Evolutionary conservation across 805 yeast species (phyloP), one percentile per base, ranked within the genome.

Genomic region (Dipodascus albidus): DNA sequence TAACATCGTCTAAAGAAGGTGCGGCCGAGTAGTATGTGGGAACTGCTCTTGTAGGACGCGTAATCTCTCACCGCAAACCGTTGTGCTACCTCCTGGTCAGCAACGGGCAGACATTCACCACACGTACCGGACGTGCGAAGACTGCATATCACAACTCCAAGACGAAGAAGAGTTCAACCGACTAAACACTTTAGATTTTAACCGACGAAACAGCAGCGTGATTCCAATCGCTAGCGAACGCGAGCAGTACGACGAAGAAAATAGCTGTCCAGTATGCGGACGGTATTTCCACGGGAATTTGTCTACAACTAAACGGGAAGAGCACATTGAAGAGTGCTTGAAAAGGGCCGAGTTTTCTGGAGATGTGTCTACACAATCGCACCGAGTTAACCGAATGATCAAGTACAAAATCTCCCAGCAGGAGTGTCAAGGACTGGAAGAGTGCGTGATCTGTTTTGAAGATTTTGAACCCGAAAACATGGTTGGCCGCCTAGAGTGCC

Each of bases 381-480:
- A 75, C 51, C 67, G 88, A 47, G 72, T 77, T 27, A 90, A 90
- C 65, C 76, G 96, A 55, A 90, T 93, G 97, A 72, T 93, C 50
- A 93, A 89, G 1, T 88, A 86, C 65, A 78, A 60, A 49, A 65
- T 71, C 17, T 61, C 66, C 3, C 74, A 72, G 55, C 65, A 62
- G 54, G 66, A 41, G 50, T 15, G 44, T 48, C n/a, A 64, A 61
- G 6, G 23, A n/a, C 52, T 55, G 42, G 79, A 80, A 50, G 98
- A 93, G 66, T 93, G 99, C 66, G 91, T 88, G 15, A 91, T 93
- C 22, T 93, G 99, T 64, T 79, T 91, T 57, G 99, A 93, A 65
- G 95, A 87, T 19, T 80, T 90, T 65, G 69, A 71, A 50, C 87
- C 90, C 0, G 96, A 96, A 1, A 93, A 89, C 53, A 84, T 83